Evolutionary conservation across 2,329 filamentous ascomycete genomes (phyloP).

Genomic region (Paramyrothecium sp.): DNA sequence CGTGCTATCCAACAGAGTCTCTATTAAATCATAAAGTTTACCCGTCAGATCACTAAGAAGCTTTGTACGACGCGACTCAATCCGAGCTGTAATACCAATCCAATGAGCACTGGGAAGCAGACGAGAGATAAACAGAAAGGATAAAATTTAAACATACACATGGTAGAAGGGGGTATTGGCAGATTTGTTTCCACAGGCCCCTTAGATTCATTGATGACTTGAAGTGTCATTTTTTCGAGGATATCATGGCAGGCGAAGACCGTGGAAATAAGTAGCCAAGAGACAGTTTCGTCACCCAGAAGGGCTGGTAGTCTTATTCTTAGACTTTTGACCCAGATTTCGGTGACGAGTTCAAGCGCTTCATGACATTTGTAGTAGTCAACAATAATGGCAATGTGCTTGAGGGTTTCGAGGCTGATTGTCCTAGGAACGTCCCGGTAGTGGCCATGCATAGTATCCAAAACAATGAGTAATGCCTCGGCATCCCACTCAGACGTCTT

Average conservation of each 20-base stretch:
- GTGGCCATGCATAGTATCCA: slow-evolving; percentile 6
- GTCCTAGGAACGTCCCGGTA: background rate
- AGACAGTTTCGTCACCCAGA: background rate
- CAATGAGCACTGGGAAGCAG: background rate
- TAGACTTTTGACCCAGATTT: slow-evolving; percentile 1
- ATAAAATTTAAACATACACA: background rate
- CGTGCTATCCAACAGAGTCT: background rate
- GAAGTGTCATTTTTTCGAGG: background rate
- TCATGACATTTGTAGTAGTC: slow-evolving; percentile 6
- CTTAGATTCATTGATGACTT: background rate
- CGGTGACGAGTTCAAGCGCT: background rate
- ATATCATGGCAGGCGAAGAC: background rate
- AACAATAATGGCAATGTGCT: background rate
- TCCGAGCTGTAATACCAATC: background rate
- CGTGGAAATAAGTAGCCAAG: background rate
- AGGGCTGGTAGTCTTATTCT: background rate
- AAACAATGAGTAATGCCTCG: background rate
- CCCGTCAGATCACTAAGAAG: background rate
- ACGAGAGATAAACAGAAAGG: background rate
- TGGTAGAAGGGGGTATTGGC: background rate
- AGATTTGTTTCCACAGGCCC: background rate
- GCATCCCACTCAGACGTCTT: background rate
- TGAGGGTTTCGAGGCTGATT: background rate
- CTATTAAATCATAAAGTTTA: background rate
- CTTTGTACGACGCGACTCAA: background rate